Evolutionary conservation across 2,329 filamentous ascomycete genomes (phyloP), one percentile per base, ranked within the genome.

Genomic region (Phoma sp.): DNA sequence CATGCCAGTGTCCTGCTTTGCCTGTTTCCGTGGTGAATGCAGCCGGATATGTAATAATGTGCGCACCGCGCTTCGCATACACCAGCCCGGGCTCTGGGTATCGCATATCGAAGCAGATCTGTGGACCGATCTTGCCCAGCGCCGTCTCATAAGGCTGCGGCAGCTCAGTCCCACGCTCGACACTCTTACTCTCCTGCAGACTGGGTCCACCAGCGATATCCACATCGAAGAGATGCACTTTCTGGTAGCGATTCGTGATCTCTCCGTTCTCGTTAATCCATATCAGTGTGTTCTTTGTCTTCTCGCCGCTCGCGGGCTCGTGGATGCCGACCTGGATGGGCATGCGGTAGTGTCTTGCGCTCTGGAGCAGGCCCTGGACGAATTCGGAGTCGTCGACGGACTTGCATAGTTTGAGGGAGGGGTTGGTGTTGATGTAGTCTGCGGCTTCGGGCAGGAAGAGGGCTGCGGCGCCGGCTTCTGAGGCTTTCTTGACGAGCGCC

Each of bases 361-460:
- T 86, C 22, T 83, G 77, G 57, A 86, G 86, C 1, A 97, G 83
- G 4, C 92, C 92, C 0, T 82, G 77, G 10, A 97, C 88, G 72
- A 97, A 97, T 25, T 85, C 82, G 10, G 86, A 91, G 22, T 81
- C 78, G 2, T 81, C 72, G 35, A 88, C 83, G 2, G 91, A 82
- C 53, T 83, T 83, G 59, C 86, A 91, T 8, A 97, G 86, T 4
- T 84, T 81, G 65, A 93, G 87, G 9, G 83, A 74, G 2, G 87
- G 80, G 0, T 86, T 87, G 1, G 83, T 80, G 18, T 86, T 89
- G 66, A 97, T 92, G 59, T 96, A 97, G 78, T 96, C 92, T 52
- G 86, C 86, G 23, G 93, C 93, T 82, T 97, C 93, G 10, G 93
- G 93, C 47, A 97, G 87, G 78, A 98, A 97, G 44, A 97, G 83